A percentile compares a stretch with the other conserved stretches of the same genome.
phyloP scores from a whole-genome alignment of 2,329 filamentous ascomycete species.

The Ascochyta pisi region DNA sequence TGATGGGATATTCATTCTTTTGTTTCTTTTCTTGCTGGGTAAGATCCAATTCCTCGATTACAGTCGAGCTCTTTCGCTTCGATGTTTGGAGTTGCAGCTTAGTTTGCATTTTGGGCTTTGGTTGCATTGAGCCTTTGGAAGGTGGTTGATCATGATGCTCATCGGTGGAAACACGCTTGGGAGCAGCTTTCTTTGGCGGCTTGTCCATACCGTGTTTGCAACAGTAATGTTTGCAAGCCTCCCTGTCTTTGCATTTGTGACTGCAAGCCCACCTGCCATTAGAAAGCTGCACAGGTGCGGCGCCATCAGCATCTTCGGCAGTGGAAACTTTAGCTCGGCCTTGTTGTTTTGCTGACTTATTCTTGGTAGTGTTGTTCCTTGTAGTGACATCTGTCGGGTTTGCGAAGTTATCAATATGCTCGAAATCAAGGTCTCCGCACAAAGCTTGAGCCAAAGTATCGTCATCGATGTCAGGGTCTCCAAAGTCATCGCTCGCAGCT shows the following conservation, averaged over 20 bases:
- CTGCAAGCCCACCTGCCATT: constrained; percentile 80
- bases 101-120: constrained; percentile 31
- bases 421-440: constrained; percentile 51
- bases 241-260: constrained; percentile 70
- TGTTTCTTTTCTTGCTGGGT: constrained; percentile 41
- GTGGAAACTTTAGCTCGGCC: constrained; percentile 3
- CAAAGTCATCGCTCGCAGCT: constrained; percentile 57
- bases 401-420: constrained; percentile 61
- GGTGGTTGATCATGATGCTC: constrained; percentile 13
- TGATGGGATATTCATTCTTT: constrained; percentile 24
- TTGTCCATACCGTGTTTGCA: constrained; percentile 75
- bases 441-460: constrained; percentile 58
- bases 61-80: constrained; percentile 33
- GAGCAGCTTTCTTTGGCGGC: constrained; percentile 55
- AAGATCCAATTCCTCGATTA: constrained; percentile 42
- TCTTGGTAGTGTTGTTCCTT: constrained; percentile 30
- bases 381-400: constrained; percentile 31
- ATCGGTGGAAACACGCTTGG: constrained; percentile 30
- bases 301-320: constrained; percentile 14
- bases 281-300: constrained; percentile 60
- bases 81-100: constrained; percentile 37
- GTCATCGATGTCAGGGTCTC: constrained; percentile 61
- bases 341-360: constrained; percentile 18
- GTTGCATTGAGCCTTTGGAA: constrained; percentile 3
- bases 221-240: constrained; percentile 72